phyloP scores from a whole-genome alignment of 192 early-diverging fungal genomes.

The Fimicolochytrium jonesii region DNA sequence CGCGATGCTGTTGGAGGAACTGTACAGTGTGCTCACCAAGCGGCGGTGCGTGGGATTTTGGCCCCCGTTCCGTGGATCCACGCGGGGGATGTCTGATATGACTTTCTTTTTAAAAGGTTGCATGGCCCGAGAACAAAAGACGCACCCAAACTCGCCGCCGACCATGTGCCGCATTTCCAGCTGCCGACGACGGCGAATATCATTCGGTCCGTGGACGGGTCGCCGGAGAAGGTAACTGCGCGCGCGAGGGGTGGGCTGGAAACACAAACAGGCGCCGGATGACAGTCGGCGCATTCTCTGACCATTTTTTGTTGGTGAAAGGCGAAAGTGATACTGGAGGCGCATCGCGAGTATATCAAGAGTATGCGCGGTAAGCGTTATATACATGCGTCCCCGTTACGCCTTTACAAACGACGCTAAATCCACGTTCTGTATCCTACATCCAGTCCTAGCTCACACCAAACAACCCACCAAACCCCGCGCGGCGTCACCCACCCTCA shows the following conservation, averaged over 20 bases:
- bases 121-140: background rate
- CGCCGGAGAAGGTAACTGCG: conserved; percentile 28
- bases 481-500: background rate
- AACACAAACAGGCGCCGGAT: background rate
- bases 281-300: background rate
- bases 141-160: background rate
- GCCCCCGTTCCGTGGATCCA: background rate
- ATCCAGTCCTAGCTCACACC: background rate
- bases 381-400: background rate
- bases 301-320: background rate
- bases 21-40: conserved; percentile 40
- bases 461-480: background rate
- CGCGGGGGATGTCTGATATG: background rate
- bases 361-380: conserved; percentile 14
- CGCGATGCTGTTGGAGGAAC: conserved; percentile 34
- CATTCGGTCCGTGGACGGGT: conserved; percentile 24
- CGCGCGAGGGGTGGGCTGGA: background rate
- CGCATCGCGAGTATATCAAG: conserved; percentile 29
- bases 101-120: background rate
- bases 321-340: conserved; percentile 32
- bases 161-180: conserved; percentile 39
- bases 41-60: conserved; percentile 16
- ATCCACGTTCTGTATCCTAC: too few species aligned
- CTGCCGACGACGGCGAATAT: conserved; percentile 42
- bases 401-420: background rate